Percentiles rank a stretch among this genome's conserved stretches.
phyloP scores from a whole-genome alignment of 2,329 filamentous ascomycete genomes.

The Scedosporium minutisporum region DNA sequence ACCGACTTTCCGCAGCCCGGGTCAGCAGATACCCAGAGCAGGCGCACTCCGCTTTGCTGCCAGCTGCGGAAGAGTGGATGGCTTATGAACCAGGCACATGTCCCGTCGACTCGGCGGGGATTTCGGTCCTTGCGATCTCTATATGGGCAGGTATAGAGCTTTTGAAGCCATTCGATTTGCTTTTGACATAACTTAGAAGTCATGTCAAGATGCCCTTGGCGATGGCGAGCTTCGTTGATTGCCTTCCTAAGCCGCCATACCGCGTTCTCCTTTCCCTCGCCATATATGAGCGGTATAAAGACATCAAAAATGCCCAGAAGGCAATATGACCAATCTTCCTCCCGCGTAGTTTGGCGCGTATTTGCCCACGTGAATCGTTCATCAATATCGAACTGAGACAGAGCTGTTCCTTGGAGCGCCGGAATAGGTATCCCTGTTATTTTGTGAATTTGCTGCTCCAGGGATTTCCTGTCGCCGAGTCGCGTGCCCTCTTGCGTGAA shows the following conservation, averaged over 20 bases:
- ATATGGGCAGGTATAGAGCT: not conserved
- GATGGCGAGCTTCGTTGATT: slow-evolving; percentile 10
- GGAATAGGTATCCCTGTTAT: slow-evolving; percentile 14
- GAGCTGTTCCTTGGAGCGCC: slow-evolving; percentile 10
- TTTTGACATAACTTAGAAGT: not conserved
- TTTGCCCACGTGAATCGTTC: slow-evolving; percentile 14
- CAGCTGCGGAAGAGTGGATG: slow-evolving; percentile 12
- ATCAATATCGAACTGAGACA: slow-evolving; percentile 8
- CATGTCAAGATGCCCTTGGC: not conserved
- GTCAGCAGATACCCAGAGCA: slow-evolving; percentile 28
- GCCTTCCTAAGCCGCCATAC: slow-evolving; percentile 24
- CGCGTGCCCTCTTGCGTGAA: slow-evolving; percentile 11
- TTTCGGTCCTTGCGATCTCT: slow-evolving; percentile 17
- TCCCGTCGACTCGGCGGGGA: slow-evolving; percentile 20
- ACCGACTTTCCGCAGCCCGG: slow-evolving; percentile 36
- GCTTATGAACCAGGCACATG: slow-evolving; percentile 13
- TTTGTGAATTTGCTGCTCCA: slow-evolving; percentile 13
- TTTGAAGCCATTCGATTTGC: not conserved
- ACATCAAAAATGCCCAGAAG: slow-evolving; percentile 13
- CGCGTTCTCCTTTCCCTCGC: slow-evolving; percentile 15
- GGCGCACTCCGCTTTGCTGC: slow-evolving; percentile 10
- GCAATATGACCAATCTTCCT: slow-evolving; percentile 12
- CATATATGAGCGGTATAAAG: slow-evolving; percentile 12
- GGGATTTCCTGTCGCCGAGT: slow-evolving; percentile 14
- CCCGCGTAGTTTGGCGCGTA: slow-evolving; percentile 7